phyloP scores from a whole-genome alignment of 768 basidiomycete genomes.

The Boletus sp. region DNA sequence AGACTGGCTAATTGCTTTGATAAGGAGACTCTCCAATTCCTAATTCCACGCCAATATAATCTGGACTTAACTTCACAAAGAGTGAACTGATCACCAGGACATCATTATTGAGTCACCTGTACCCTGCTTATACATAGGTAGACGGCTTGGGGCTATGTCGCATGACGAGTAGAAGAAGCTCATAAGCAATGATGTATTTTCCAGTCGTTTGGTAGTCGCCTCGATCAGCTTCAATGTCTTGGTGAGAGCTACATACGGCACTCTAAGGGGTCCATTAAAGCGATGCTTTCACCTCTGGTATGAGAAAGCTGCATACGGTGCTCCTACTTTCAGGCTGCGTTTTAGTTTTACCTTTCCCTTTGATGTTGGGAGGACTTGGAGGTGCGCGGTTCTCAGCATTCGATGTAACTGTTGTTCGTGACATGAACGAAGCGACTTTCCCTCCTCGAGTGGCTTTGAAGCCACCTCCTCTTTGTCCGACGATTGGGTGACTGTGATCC shows the following conservation, averaged over 20 bases:
- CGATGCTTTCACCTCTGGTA: neutral
- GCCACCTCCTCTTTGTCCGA: slow-evolving; percentile 46
- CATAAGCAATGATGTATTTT: slow-evolving; percentile 88
- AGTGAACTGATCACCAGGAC: neutral
- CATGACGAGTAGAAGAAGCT: slow-evolving; percentile 89
- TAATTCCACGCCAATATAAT: slow-evolving; percentile 92
- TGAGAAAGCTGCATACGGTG: slow-evolving; percentile 57
- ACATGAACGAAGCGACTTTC: neutral
- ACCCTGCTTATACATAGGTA: slow-evolving; percentile 98
- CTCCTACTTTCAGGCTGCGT: slow-evolving; percentile 51
- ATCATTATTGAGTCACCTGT: slow-evolving; percentile 23
- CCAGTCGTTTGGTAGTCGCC: slow-evolving; percentile 90
- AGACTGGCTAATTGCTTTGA: slow-evolving; percentile 94
- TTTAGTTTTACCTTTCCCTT: slow-evolving; percentile 23
- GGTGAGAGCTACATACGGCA: slow-evolving; percentile 91
- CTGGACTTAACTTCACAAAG: slow-evolving; percentile 74
- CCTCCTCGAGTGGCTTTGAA: slow-evolving; percentile 2
- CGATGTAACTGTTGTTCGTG: neutral
- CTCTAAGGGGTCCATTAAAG: slow-evolving; percentile 42
- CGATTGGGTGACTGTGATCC: slow-evolving; percentile 21
- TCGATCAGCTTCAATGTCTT: slow-evolving; percentile 89
- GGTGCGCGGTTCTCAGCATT: neutral
- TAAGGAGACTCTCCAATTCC: slow-evolving; percentile 92
- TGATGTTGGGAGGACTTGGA: slow-evolving; percentile 1
- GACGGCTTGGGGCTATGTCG: slow-evolving; percentile 84